Evolutionary conservation across 768 basidiomycete genomes (phyloP).

Genomic region (Tubosaeta brunneosetosa): DNA sequence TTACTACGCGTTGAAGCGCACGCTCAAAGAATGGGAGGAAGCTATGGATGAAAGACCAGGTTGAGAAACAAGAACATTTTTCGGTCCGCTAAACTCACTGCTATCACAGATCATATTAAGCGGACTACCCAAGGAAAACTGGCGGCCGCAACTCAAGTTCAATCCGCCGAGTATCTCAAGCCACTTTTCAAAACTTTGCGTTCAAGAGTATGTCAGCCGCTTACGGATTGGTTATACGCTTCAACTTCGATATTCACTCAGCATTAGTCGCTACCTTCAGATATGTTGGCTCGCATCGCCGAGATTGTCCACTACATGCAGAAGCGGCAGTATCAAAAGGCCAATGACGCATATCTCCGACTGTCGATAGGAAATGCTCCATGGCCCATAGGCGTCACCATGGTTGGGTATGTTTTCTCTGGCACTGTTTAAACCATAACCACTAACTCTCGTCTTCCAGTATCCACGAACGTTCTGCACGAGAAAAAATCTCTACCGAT

Average conservation of each 20-base stretch:
- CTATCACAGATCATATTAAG: slow-evolving; percentile 67
- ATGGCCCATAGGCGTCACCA: slow-evolving; percentile 99
- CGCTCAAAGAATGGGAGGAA: slow-evolving; percentile 94
- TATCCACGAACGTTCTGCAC: slow-evolving; percentile 96
- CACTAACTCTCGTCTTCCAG: slow-evolving; percentile 34
- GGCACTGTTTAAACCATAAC: neutral
- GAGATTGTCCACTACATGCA: slow-evolving; percentile 98
- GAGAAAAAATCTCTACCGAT: slow-evolving; percentile 96
- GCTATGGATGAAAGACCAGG: slow-evolving; percentile 93
- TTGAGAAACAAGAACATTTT: slow-evolving; percentile 27
- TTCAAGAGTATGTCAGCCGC: slow-evolving; percentile 61
- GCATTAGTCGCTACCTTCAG: slow-evolving; percentile 65
- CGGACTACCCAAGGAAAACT: slow-evolving; percentile 87
- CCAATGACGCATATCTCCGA: slow-evolving; percentile 96
- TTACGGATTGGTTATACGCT: neutral
- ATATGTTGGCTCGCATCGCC: slow-evolving; percentile 80
- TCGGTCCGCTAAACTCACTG: slow-evolving; percentile 1
- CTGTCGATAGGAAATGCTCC: slow-evolving; percentile 98
- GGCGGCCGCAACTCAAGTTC: slow-evolving; percentile 92
- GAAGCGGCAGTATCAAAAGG: slow-evolving; percentile 87
- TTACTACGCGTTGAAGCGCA: slow-evolving; percentile 90
- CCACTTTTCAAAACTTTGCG: slow-evolving; percentile 90
- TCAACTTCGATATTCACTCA: slow-evolving; percentile 8
- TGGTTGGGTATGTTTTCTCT: slow-evolving; percentile 77
- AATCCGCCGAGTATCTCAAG: slow-evolving; percentile 95